Base-by-base conservation (phyloP, 768 basidiomycete species). In the Lactarius trivialis region DNA sequence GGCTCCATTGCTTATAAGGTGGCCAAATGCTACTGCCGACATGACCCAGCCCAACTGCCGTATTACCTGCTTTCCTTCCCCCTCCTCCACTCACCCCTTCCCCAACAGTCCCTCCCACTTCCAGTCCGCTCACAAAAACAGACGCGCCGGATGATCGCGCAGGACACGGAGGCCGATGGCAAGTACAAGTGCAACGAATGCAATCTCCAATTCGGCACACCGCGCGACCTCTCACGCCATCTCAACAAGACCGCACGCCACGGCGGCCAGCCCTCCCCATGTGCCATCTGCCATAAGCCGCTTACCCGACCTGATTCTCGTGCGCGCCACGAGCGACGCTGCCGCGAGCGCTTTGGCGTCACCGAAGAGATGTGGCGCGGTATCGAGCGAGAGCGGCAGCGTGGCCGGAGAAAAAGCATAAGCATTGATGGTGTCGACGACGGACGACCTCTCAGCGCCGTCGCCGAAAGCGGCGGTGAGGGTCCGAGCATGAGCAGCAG, bases 291-390 rank as follows among this genome's bases (percentile, higher is more conserved):
- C 26, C 63, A 64, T 39, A 64, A 64, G 30, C 63, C 63, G 17
- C 26, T 64, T 12, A 64, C 63, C 24, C 53, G 63, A 33, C 63
- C 63, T 4, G 63, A 64, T 24, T 64, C 63, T 14, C 63, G 63
- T 7, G 58, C 63, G 24, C 58, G 63, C 30, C 63, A 64, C n/a
- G 63, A 64, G 32, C 63, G 63, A 36, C 58, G 63, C 11, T 64
- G 63, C 58, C 63, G 63, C n/a, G 63, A 64, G 54, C 63, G 63
- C 54, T 64, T 64, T 58, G 63, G 63, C 14, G 63, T 64, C 11
- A 64, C 63, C 58, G 63, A 64, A 34, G 63, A 64, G 48, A 64
- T 64, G 63, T 64, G 63, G 63, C 63, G 59, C 7, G 58, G 58
- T 11, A 64, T 64, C 14, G 63, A 64, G 32, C 58, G 58, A 2